phyloP scores from a whole-genome alignment of 139 green algal species.

The Trebouxia sp. region DNA sequence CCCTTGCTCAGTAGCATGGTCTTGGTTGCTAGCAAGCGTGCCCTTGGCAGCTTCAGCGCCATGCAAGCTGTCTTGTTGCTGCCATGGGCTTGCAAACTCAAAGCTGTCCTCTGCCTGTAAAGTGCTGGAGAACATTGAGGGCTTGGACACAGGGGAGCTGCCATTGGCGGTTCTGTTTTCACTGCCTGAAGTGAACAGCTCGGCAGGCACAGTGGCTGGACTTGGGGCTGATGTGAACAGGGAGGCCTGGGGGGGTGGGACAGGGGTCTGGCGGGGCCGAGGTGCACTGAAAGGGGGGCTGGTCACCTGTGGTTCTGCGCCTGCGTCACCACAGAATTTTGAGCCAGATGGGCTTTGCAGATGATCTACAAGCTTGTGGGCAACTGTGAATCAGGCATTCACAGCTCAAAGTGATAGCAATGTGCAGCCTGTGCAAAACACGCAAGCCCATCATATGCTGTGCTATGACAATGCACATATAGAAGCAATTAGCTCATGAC shows the following conservation, averaged over 20 bases:
- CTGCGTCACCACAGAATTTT: neutral
- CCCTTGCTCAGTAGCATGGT: neutral
- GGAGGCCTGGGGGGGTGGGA: neutral
- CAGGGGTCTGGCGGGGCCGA: neutral
- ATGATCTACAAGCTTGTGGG: no score
- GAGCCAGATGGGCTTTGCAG: neutral
- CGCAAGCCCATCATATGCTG: no score
- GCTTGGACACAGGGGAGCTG: neutral
- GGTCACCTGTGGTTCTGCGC: neutral
- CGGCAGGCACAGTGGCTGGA: neutral
- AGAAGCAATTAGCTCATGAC: no score
- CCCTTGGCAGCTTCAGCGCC: neutral
- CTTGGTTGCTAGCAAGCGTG: neutral
- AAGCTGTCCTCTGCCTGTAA: neutral
- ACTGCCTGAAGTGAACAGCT: neutral
- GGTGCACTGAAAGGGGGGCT: neutral
- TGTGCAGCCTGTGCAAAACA: no score
- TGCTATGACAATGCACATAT: no score
- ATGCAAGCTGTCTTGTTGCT: neutral
- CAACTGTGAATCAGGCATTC: neutral
- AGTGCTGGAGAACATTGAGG: neutral
- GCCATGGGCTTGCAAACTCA: no score
- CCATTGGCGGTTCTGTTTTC: neutral
- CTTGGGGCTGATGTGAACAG: neutral
- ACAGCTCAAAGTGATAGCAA: no score